Evolutionary conservation across 2,329 filamentous ascomycete genomes (phyloP), one percentile per base, ranked within the genome.

Genomic region (Neofusicoccum cordaticola): DNA sequence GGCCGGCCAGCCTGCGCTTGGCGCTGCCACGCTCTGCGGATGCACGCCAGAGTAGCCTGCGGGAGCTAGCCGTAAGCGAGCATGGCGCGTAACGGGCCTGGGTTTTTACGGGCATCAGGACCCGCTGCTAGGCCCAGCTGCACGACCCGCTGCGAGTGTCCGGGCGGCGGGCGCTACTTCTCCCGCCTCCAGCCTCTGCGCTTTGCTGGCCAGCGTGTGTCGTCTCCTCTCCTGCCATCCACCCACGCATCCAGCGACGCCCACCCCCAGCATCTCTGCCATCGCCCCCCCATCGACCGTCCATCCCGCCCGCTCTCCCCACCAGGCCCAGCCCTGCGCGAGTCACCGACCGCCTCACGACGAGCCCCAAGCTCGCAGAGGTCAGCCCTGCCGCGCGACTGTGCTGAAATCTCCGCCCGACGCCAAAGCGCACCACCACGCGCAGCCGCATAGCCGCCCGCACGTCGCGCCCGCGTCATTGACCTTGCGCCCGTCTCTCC

Each of bases 271-370:
- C 27, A 31, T 31, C 27, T 53, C 56, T 27, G 19, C 56, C 53
- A 56, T 60, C 45, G 41, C n/a, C 39, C 39, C 39, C 42, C 58
- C 64, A 52, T 47, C 50, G 34, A 45, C 44, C 19, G 27, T 42
- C 37, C 64, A 62, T 48, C 48, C 22, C 62, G 69, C 70, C 67
- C 71, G 17, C 31, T 8, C n/a, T 39, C 61, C 61, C 41, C 50
- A 35, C 44, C 48, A 34, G 8, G n/a, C 15, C 41, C 41, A 13
- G 48, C 41, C 41, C 39, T 47, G 39, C 50, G 61, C 61, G 39
- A 63, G 39, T 53, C 48, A 50, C 48, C 50, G 31, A 44, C 34
- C 61, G 35, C 35, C 42, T 41, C 22, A 42, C 61, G 61, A 56
- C 56, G 56, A 60, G 56, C 42, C 31, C 42, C 41, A 27, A 47